Evolutionary conservation across 2,329 filamentous ascomycete genomes (phyloP).

Genomic region (Didymellaceae sp.): DNA sequence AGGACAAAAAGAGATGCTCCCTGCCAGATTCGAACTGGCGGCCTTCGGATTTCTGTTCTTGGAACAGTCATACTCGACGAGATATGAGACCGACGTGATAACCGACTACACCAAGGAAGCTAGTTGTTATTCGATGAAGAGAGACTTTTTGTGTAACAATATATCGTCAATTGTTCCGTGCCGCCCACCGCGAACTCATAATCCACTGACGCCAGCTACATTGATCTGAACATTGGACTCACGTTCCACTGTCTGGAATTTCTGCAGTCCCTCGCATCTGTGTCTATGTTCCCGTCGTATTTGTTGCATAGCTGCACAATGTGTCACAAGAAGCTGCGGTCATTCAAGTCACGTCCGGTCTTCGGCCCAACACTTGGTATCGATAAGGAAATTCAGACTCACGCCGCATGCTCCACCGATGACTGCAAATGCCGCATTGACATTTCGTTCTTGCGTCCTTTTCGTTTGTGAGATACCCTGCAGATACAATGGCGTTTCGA

Average conservation of each 20-base stretch:
- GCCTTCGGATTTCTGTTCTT: slow-evolving; percentile 35
- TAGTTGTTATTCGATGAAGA: neutral
- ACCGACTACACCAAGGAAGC: slow-evolving; percentile 41
- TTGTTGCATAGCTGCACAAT: too few relatives aligned
- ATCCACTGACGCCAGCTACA: too few relatives aligned
- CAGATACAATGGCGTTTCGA: slow-evolving; percentile 41
- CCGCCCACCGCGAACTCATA: too few relatives aligned
- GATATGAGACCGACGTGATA: slow-evolving; percentile 42
- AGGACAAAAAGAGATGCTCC: slow-evolving; percentile 15
- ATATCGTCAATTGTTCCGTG: neutral
- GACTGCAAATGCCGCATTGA: slow-evolving; percentile 20
- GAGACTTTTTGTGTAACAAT: neutral
- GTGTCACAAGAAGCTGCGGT: neutral
- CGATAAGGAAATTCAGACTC: slow-evolving; percentile 24
- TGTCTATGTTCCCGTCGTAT: too few relatives aligned
- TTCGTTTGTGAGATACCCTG: slow-evolving; percentile 11
- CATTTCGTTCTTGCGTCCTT: slow-evolving; percentile 8
- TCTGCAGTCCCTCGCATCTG: too few relatives aligned
- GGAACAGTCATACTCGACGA: slow-evolving; percentile 30
- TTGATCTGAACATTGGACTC: too few relatives aligned
- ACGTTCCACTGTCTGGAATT: too few relatives aligned
- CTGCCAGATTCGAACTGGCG: slow-evolving; percentile 40
- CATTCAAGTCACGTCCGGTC: slow-evolving; percentile 23
- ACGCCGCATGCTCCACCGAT: slow-evolving; percentile 25
- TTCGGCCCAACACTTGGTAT: slow-evolving; percentile 21